A percentile compares a stretch with the other conserved stretches of the same genome.
These are phyloP conservation scores for Heritiera littoralis DNA, from an alignment of 345 rosid species.

Conservation along the genomic window DNA sequence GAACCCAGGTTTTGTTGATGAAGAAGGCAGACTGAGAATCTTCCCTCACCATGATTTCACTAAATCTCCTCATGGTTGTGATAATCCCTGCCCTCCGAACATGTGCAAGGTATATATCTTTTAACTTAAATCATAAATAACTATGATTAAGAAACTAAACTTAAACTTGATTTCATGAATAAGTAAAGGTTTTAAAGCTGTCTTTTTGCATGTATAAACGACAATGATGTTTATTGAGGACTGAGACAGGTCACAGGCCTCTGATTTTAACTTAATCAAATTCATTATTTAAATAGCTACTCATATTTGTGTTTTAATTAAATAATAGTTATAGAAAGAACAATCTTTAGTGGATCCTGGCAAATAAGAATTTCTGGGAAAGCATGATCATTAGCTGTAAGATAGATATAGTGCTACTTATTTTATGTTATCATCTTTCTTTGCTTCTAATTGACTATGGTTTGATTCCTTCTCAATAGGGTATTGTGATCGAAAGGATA, in stretches of 20 bases:
- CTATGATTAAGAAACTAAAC: not conserved
- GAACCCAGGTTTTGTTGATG: conserved; percentile 52
- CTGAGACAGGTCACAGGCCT: not conserved
- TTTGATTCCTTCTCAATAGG: conserved; percentile 39
- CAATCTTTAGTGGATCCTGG: not conserved
- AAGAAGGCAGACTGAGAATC: conserved; percentile 57
- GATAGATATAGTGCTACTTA: not conserved
- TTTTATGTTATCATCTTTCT: not conserved
- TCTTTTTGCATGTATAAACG: not conserved
- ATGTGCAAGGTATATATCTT: conserved; percentile 58
- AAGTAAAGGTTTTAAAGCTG: not conserved
- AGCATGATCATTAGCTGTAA: conserved; percentile 17
- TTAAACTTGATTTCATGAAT: not conserved
- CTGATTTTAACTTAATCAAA: not conserved
- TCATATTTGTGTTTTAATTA: conserved; percentile 32
- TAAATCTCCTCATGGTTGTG: conserved; percentile 59
- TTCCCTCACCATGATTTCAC: conserved; percentile 62
- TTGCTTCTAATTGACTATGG: not conserved
- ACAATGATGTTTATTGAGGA: not conserved
- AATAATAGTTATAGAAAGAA: too few species aligned
- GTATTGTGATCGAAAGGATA: conserved; percentile 58
- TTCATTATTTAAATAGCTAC: not conserved
- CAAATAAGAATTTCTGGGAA: not conserved
- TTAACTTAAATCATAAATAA: not conserved
- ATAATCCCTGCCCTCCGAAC: conserved; percentile 68